phyloP scores from a whole-genome alignment of 768 basidiomycete genomes.

The Amanita rimosa region DNA sequence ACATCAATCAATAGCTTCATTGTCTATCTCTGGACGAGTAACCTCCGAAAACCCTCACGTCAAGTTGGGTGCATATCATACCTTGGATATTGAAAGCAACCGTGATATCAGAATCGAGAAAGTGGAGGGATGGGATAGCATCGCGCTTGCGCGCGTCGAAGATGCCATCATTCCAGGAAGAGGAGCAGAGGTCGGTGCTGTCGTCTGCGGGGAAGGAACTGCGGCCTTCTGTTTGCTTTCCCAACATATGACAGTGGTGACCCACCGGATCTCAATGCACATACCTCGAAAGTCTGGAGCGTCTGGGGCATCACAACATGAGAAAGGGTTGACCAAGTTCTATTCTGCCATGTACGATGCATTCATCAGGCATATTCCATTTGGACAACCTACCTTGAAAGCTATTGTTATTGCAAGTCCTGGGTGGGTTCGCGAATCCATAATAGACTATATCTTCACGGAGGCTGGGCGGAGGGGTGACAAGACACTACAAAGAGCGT shows the following conservation, averaged over 20 bases:
- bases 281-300: slow-evolving; percentile 89
- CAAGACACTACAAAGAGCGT: slow-evolving; percentile 64
- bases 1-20: slow-evolving; percentile 34
- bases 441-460: slow-evolving; percentile 71
- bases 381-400: slow-evolving; percentile 53
- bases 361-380: slow-evolving; percentile 87
- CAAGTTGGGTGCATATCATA: slow-evolving; percentile 88
- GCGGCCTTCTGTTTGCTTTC: slow-evolving; percentile 93
- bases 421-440: slow-evolving; percentile 88
- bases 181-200: slow-evolving; percentile 92
- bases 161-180: slow-evolving; percentile 89
- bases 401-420: slow-evolving; percentile 96
- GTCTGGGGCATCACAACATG: slow-evolving; percentile 73
- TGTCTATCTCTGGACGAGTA: slow-evolving; percentile 85
- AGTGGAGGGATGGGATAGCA: slow-evolving; percentile 81
- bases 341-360: slow-evolving; percentile 78
- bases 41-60: slow-evolving; percentile 82
- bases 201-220: slow-evolving; percentile 92
- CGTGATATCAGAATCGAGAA: slow-evolving; percentile 89
- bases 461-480: slow-evolving; percentile 78
- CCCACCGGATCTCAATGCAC: slow-evolving; percentile 79
- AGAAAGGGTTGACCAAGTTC: slow-evolving; percentile 83
- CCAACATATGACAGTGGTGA: slow-evolving; percentile 91
- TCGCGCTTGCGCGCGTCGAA: slow-evolving; percentile 70
- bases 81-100: slow-evolving; percentile 86